Evolutionary conservation across 805 yeast species (phyloP).

Genomic region (Candida taoyuanica): DNA sequence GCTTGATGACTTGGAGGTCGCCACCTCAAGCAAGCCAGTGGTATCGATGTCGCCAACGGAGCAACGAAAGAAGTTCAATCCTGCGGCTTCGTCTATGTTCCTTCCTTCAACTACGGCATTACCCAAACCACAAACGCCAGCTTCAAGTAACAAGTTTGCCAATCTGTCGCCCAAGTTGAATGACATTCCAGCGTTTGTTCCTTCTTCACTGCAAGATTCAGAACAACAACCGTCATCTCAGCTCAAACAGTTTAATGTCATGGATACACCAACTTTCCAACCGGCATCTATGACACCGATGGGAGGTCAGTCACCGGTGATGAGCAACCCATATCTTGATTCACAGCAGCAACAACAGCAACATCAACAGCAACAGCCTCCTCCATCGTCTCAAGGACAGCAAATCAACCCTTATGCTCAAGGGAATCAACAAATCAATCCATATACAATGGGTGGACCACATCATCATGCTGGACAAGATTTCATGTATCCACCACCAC

Average conservation of each 20-base stretch:
- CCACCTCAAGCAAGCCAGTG: neutral
- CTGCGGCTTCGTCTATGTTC: slow-evolving; percentile 35
- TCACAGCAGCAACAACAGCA: slow-evolving; percentile 1
- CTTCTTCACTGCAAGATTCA: slow-evolving; percentile 12
- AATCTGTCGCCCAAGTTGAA: slow-evolving; percentile 36
- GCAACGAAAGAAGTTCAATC: slow-evolving; percentile 43
- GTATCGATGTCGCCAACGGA: neutral
- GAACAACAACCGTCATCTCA: neutral
- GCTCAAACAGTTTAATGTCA: slow-evolving; percentile 22
- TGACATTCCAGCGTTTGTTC: slow-evolving; percentile 28
- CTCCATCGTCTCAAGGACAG: neutral
- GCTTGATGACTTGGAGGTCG: slow-evolving; percentile 1
- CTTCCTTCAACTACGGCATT: slow-evolving; percentile 19
- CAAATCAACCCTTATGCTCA: slow-evolving; percentile 21
- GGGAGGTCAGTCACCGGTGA: slow-evolving; percentile 3
- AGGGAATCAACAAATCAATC: slow-evolving; percentile 8
- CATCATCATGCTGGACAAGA: slow-evolving; percentile 7
- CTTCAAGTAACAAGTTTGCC: slow-evolving; percentile 25
- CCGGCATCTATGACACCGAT: slow-evolving; percentile 10
- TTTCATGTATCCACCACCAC: slow-evolving; percentile 10
- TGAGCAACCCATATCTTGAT: slow-evolving; percentile 14
- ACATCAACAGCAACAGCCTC: neutral
- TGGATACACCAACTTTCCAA: slow-evolving; percentile 32
- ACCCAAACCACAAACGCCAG: slow-evolving; percentile 7
- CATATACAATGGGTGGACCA: slow-evolving; percentile 7